Percentiles rank a stretch among this genome's conserved stretches.
These are phyloP conservation scores for Rubroboletus satanas DNA, from an alignment of 768 basidiomycete genomes.

Conservation along the genomic window DNA sequence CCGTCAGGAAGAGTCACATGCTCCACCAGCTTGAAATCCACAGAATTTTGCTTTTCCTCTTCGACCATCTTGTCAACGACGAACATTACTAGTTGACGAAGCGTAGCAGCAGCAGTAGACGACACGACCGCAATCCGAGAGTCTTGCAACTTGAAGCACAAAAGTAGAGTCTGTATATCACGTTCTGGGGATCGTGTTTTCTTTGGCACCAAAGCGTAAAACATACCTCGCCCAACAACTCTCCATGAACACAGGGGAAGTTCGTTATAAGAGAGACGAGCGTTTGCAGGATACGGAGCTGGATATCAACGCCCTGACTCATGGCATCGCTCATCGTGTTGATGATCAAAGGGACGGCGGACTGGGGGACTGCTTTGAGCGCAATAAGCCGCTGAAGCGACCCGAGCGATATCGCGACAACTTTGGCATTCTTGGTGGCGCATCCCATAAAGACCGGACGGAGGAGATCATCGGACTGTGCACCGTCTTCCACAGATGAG, in stretches of 20 bases:
- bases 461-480: constrained; percentile 76
- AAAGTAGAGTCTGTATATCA: constrained; percentile 67
- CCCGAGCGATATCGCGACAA: constrained; percentile 87
- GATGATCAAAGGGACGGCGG: constrained; percentile 74
- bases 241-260: constrained; percentile 77
- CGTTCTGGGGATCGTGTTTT: background rate
- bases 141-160: constrained; percentile 95
- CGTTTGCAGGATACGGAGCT: constrained; percentile 89
- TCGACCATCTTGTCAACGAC: constrained; percentile 91
- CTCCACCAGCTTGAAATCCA: constrained; percentile 14
- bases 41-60: constrained; percentile 54
- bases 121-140: constrained; percentile 95
- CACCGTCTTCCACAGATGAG: constrained; percentile 50
- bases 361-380: constrained; percentile 79
- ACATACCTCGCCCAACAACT: constrained; percentile 76
- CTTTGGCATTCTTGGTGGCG: constrained; percentile 89
- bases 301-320: constrained; percentile 94
- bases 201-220: background rate
- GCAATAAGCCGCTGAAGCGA: constrained; percentile 88
- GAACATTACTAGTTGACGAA: constrained; percentile 96
- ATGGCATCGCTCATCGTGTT: constrained; percentile 83
- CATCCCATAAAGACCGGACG: constrained; percentile 92
- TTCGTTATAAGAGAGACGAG: constrained; percentile 88
- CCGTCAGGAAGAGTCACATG: constrained; percentile 67
- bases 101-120: constrained; percentile 92